Conservation (phyloP, 805 yeast genomes). For the Huiozyma sinensis region DNA sequence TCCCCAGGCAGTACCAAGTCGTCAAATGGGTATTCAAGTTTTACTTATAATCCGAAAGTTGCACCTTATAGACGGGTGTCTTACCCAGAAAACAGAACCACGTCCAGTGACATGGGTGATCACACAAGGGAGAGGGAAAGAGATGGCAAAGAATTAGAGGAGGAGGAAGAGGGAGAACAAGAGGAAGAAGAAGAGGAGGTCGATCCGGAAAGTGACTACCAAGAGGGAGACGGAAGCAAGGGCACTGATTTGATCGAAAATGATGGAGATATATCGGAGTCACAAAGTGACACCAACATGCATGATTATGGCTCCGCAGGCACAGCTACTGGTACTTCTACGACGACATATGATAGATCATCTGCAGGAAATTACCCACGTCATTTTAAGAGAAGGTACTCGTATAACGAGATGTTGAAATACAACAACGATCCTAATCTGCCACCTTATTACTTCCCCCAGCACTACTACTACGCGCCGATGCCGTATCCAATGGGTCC, state of each 20-base stretch:
- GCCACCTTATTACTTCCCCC: constrained; percentile 22
- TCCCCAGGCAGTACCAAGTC: constrained; percentile 3
- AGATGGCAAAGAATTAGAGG: neutral
- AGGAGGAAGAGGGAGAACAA: neutral
- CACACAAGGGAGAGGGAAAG: neutral
- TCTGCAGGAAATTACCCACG: constrained; percentile 18
- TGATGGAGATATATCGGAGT: constrained; percentile 5
- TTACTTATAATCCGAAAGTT: constrained; percentile 9
- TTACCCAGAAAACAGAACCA: constrained; percentile 7
- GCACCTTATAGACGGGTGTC: constrained; percentile 15
- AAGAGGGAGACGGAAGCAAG: neutral
- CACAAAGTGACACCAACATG: neutral
- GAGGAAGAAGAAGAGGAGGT: neutral
- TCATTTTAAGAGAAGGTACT: constrained; percentile 7
- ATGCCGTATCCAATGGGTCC: constrained; percentile 22
- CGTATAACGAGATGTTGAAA: neutral
- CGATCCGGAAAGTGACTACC: neutral
- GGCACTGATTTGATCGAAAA: constrained; percentile 2
- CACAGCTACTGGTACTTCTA: constrained; percentile 5
- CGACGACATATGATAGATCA: constrained; percentile 19
- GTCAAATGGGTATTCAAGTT: constrained; percentile 1
- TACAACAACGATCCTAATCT: constrained; percentile 8
- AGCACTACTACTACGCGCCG: constrained; percentile 20
- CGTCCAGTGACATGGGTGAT: too few species aligned
- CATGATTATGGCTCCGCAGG: neutral